Evolutionary conservation across 2,329 filamentous ascomycete species (phyloP).

Genomic region (Exophiala viscosa): DNA sequence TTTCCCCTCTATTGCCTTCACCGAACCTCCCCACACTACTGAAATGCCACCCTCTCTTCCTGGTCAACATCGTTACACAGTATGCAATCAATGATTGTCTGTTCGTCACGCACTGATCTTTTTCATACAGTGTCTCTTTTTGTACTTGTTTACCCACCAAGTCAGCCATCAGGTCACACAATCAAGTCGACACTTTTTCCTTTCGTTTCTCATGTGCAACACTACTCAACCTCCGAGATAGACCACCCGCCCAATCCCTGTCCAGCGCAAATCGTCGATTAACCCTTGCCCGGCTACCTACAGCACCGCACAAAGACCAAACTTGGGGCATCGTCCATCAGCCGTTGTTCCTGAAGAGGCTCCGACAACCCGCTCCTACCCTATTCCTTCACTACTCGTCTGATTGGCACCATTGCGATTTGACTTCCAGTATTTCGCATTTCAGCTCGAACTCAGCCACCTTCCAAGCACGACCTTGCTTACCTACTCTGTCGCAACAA

Average conservation of each 20-base stretch:
- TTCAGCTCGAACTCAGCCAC: neutral
- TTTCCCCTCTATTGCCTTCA: too few species aligned
- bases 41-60: too few species aligned
- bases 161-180: constrained; percentile 7
- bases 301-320: neutral
- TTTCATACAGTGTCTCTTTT: neutral
- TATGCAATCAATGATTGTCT: too few species aligned
- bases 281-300: constrained; percentile 2
- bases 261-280: constrained; percentile 2
- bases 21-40: too few species aligned
- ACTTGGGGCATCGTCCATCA: neutral
- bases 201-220: constrained; percentile 9
- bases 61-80: too few species aligned
- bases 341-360: neutral
- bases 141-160: neutral
- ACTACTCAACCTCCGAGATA: constrained; percentile 2
- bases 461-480: neutral
- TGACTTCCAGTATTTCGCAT: neutral
- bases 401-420: neutral
- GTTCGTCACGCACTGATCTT: too few species aligned
- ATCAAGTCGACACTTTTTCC: neutral
- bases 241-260: neutral
- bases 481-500: constrained; percentile 3
- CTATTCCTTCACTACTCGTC: neutral
- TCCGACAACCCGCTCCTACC: neutral